Evolutionary conservation across 2,329 filamentous ascomycete genomes (phyloP).

Genomic region (Pseudogymnoascus sp.): DNA sequence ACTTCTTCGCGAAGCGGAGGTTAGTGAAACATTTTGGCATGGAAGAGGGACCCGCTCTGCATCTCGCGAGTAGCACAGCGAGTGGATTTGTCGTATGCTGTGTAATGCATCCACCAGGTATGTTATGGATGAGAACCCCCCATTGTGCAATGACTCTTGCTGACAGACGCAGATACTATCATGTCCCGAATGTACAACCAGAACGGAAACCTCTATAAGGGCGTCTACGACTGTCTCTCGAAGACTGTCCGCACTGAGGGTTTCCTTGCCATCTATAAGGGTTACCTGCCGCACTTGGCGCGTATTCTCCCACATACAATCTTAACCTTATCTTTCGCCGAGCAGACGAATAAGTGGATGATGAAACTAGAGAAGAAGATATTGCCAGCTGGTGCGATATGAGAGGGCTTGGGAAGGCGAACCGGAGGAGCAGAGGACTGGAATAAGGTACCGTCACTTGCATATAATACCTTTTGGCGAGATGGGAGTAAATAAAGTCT

Average conservation of each 20-base stretch:
- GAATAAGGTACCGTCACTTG: slow-evolving; percentile 1
- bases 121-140: slow-evolving; percentile 23
- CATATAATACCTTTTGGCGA: slow-evolving; percentile 1
- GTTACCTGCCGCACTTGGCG: slow-evolving; percentile 89
- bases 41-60: slow-evolving; percentile 82
- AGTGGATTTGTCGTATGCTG: slow-evolving; percentile 96
- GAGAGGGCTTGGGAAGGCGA: background rate
- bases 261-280: slow-evolving; percentile 90
- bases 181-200: slow-evolving; percentile 99
- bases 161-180: slow-evolving; percentile 62
- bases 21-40: slow-evolving; percentile 76
- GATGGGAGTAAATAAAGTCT: background rate
- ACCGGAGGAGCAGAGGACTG: background rate
- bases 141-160: slow-evolving; percentile 13
- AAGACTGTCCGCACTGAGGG: slow-evolving; percentile 92
- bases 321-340: slow-evolving; percentile 82
- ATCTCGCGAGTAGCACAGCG: slow-evolving; percentile 78
- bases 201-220: slow-evolving; percentile 90
- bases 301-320: slow-evolving; percentile 94
- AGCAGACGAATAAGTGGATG: slow-evolving; percentile 94
- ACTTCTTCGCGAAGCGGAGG: slow-evolving; percentile 92
- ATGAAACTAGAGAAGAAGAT: slow-evolving; percentile 62
- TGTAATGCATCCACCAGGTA: slow-evolving; percentile 94
- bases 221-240: slow-evolving; percentile 83
- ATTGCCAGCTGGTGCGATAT: slow-evolving; percentile 32